Percentiles rank a stretch among this genome's conserved stretches.
These are phyloP conservation scores for Tricholoma saponaceum DNA, from an alignment of 768 basidiomycete genomes.

Conservation along the genomic window DNA sequence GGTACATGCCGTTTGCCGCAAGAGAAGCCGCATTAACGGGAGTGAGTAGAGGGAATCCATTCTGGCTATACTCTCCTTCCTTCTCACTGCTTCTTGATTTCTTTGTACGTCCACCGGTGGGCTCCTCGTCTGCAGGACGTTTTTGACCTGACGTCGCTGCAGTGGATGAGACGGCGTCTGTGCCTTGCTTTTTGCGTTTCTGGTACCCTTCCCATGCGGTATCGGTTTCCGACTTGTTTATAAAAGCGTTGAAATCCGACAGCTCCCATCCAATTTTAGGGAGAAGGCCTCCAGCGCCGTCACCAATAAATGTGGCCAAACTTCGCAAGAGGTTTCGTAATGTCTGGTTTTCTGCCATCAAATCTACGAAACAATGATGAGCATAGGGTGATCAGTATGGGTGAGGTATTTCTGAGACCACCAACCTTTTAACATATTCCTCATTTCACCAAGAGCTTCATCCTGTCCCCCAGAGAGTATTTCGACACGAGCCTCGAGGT, in stretches of 20 bases:
- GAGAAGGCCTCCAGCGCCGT: slow-evolving; percentile 75
- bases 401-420: slow-evolving; percentile 3
- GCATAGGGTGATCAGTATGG: neutral
- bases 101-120: slow-evolving; percentile 39
- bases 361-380: slow-evolving; percentile 39
- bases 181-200: slow-evolving; percentile 48
- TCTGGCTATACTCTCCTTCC: slow-evolving; percentile 32
- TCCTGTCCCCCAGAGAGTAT: slow-evolving; percentile 90
- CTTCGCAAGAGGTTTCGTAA: slow-evolving; percentile 75
- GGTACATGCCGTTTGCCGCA: slow-evolving; percentile 42
- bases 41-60: slow-evolving; percentile 54
- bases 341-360: slow-evolving; percentile 87
- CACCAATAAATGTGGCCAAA: slow-evolving; percentile 80
- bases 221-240: slow-evolving; percentile 88
- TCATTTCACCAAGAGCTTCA: slow-evolving; percentile 80
- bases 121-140: slow-evolving; percentile 51
- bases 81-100: slow-evolving; percentile 44
- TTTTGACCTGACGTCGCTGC: slow-evolving; percentile 34
- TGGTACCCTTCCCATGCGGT: slow-evolving; percentile 91
- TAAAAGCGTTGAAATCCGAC: slow-evolving; percentile 73
- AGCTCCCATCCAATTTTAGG: slow-evolving; percentile 77
- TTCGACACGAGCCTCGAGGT: slow-evolving; percentile 93
- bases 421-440: slow-evolving; percentile 74
- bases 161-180: slow-evolving; percentile 18
- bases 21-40: slow-evolving; percentile 41